Percentiles rank a stretch among this genome's conserved stretches.
Evolutionary conservation across 108 stramenopile genomes (phyloP).

Genomic region (Nannochloropsis oceanica): DNA sequence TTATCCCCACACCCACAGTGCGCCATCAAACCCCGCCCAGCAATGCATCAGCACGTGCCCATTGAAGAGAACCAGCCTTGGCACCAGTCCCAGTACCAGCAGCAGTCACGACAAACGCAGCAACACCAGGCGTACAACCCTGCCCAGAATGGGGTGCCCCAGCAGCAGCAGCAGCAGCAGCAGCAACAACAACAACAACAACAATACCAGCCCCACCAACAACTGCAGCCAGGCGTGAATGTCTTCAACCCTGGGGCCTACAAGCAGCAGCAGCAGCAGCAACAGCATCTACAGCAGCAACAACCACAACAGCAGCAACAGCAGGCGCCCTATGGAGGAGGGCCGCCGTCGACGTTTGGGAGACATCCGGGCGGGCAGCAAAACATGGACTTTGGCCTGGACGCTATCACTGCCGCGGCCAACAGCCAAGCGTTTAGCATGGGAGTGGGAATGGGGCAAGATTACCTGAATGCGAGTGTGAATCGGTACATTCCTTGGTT

Average conservation of each 20-base stretch:
- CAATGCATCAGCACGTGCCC: too few species aligned
- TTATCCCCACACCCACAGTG: too few species aligned
- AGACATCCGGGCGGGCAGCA: background rate
- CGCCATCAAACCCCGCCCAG: too few species aligned
- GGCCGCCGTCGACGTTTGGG: background rate
- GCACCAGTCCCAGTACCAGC: background rate
- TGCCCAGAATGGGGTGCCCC: too few species aligned
- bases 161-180: too few species aligned
- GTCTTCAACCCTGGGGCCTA: background rate
- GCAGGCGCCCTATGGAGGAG: background rate
- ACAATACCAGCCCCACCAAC: background rate
- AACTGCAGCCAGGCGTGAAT: background rate
- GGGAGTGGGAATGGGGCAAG: constrained; percentile 3
- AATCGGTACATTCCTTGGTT: constrained; percentile 36
- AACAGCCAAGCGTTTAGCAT: constrained; percentile 1
- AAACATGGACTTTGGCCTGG: background rate
- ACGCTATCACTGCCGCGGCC: background rate
- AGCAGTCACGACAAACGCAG: too few species aligned
- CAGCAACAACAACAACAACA: background rate
- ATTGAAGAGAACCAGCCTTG: background rate
- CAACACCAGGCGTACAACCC: background rate
- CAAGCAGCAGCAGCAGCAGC: background rate
- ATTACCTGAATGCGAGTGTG: constrained; percentile 13
- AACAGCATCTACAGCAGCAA: background rate
- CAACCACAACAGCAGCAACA: constrained; percentile 11